Percentiles rank a stretch among this genome's conserved stretches.
phyloP scores from a whole-genome alignment of 192 early-diverging fungal species.

The Coemansia erecta region DNA sequence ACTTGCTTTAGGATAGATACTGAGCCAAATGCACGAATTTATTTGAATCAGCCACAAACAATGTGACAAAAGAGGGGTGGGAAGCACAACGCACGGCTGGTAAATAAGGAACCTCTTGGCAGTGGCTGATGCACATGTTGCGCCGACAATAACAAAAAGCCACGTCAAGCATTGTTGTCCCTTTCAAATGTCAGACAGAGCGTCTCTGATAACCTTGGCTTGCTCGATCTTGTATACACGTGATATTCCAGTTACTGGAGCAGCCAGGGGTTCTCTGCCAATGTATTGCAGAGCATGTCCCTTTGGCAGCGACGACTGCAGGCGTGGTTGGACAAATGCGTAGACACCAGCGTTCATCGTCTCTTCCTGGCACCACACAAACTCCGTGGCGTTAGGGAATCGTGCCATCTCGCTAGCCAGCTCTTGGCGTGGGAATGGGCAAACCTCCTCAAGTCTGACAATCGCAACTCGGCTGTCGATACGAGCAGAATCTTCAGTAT shows the following conservation, averaged over 20 bases:
- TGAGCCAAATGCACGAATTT: no score
- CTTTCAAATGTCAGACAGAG: slow-evolving; percentile 32
- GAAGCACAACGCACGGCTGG: no score
- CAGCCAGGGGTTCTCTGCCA: slow-evolving; percentile 69
- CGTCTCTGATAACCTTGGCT: slow-evolving; percentile 56
- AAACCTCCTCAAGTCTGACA: slow-evolving; percentile 87
- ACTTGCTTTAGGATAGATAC: no score
- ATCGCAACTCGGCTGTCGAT: slow-evolving; percentile 67
- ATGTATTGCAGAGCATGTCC: slow-evolving; percentile 59
- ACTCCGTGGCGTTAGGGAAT: slow-evolving; percentile 65
- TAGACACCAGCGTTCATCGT: slow-evolving; percentile 92
- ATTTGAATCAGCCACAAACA: no score
- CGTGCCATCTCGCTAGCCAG: slow-evolving; percentile 61
- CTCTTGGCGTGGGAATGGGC: slow-evolving; percentile 81
- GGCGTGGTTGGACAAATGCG: slow-evolving; percentile 81
- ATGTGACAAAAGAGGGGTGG: no score
- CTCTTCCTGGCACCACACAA: slow-evolving; percentile 87
- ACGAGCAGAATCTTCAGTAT: slow-evolving; percentile 36
- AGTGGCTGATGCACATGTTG: no score
- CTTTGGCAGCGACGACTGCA: slow-evolving; percentile 70
- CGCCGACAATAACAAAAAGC: slow-evolving; percentile 5
- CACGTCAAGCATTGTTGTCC: background rate
- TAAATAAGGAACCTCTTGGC: no score
- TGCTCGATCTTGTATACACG: slow-evolving; percentile 69
- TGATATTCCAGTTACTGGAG: slow-evolving; percentile 78